Base-by-base conservation (phyloP, 2,329 filamentous ascomycete species). In the Aspergillus sp. region DNA sequence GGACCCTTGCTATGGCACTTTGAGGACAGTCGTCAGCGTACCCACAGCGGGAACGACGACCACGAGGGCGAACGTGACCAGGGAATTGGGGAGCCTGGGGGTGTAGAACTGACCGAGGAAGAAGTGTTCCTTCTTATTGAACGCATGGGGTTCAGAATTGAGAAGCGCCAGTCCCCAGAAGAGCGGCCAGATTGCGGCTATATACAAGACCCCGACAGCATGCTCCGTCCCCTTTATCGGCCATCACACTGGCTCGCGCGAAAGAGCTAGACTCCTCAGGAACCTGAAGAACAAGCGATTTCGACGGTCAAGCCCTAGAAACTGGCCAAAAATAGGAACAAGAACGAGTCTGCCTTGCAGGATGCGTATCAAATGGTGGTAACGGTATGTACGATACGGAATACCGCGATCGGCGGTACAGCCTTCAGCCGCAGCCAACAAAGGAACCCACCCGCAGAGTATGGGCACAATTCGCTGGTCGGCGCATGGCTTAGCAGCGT, bases 1-100 rank as follows among this genome's bases (percentile, higher is more conserved):
- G 95, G 95, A 0, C 95, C 95, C 0, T 76, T 99, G 55, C 79
- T 98, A 41, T 99, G 95, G 95, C 96, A 99, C 73, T 98, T 96
- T 72, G 91, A 96, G 71, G 89, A 91, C 64, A 68, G 59, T 14
- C 55, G 55, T 54, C 57, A 70, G 27, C 59, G 64, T 35, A 65
- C 62, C n/a, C 61, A 64, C n/a, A 58, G 61, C 2, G 63, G 64
- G 12, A 60, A 9, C 17, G 40, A 62, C 6, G 27, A 52, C n/a
- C 58, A 62, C 6, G 37, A 54, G 14, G 59, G 64, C 17, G 61
- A 78, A 57, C 63, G 64, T 6, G 53, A 67, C 41, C 60, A 82
- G 45, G 91, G 91, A 1, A 96, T 97, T 62, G 92, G 87, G 0
- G 92, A 96, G 66, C 91, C 91, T 0, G 95, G 95, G 0, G 92